Evolutionary conservation across 2,329 filamentous ascomycete species (phyloP).

Genomic region (Aspergillus fijiensis): DNA sequence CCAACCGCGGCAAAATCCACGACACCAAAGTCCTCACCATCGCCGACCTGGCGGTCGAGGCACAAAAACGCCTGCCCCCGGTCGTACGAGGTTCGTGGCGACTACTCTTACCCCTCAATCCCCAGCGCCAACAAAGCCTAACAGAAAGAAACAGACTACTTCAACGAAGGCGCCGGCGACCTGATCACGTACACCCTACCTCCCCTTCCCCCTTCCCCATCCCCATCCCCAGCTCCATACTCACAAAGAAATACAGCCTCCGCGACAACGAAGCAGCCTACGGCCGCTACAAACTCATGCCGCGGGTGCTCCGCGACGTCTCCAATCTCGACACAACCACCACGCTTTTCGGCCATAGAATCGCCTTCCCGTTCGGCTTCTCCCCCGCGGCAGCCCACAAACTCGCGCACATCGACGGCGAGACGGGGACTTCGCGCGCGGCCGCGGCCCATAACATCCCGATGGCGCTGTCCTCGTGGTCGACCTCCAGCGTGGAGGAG

Average conservation of each 20-base stretch:
- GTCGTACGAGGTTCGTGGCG: neutral
- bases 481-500: slow-evolving; percentile 38
- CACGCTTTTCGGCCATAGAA: slow-evolving; percentile 2
- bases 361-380: slow-evolving; percentile 8
- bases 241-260: neutral
- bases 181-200: neutral
- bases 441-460: neutral
- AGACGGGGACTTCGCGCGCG: slow-evolving; percentile 7
- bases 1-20: slow-evolving; percentile 1
- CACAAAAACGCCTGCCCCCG: slow-evolving; percentile 1
- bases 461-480: slow-evolving; percentile 11
- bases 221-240: too few relatives aligned
- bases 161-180: slow-evolving; percentile 10
- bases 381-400: slow-evolving; percentile 8
- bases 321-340: slow-evolving; percentile 2
- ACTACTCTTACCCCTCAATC: neutral
- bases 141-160: slow-evolving; percentile 6
- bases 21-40: slow-evolving; percentile 10
- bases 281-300: slow-evolving; percentile 7
- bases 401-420: slow-evolving; percentile 10
- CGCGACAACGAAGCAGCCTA: slow-evolving; percentile 11
- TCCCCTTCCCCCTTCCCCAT: too few relatives aligned
- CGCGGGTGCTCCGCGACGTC: slow-evolving; percentile 11
- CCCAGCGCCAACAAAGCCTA: neutral
- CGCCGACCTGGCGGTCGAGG: slow-evolving; percentile 1